Evolutionary conservation across 2,329 filamentous ascomycete genomes (phyloP).

Genomic region (Zarea fungicola): DNA sequence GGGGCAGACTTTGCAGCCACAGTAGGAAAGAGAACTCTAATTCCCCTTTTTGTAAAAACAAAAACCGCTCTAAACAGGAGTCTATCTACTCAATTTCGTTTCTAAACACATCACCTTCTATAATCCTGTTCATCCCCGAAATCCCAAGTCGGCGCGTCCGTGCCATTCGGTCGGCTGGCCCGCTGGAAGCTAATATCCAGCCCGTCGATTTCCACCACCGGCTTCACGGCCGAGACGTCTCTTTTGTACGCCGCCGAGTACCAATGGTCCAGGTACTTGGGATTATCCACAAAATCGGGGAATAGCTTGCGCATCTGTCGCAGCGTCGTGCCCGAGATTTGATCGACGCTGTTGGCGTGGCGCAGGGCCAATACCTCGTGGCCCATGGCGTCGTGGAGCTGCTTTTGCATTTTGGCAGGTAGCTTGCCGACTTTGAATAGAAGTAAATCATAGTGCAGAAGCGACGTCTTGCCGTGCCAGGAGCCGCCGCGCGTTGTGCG

Average conservation of each 20-base stretch:
- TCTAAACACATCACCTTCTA: slow-evolving; percentile 13
- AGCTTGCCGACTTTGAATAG: slow-evolving; percentile 58
- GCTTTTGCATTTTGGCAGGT: slow-evolving; percentile 44
- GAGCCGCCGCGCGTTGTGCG: slow-evolving; percentile 60
- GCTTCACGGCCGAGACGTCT: slow-evolving; percentile 37
- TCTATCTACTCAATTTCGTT: neutral
- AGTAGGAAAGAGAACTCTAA: no score
- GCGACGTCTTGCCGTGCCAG: slow-evolving; percentile 58
- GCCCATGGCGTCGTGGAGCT: slow-evolving; percentile 44
- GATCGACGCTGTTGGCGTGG: slow-evolving; percentile 60
- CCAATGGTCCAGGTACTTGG: slow-evolving; percentile 44
- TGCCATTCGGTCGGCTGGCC: slow-evolving; percentile 45
- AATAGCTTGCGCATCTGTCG: slow-evolving; percentile 47
- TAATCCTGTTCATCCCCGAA: slow-evolving; percentile 40
- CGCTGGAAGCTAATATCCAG: slow-evolving; percentile 40
- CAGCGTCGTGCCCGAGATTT: slow-evolving; percentile 56
- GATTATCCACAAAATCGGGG: slow-evolving; percentile 48
- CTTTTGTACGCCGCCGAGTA: slow-evolving; percentile 37
- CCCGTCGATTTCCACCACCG: slow-evolving; percentile 39
- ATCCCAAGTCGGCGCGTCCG: slow-evolving; percentile 53
- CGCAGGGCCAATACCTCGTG: slow-evolving; percentile 51
- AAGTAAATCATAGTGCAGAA: slow-evolving; percentile 64
- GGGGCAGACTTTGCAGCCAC: no score
- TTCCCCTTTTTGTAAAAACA: no score
- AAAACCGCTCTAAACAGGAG: no score